Base-by-base conservation (phyloP, 225 moss, liverwort and hornwort species). In the Sphagnum tenellum region DNA sequence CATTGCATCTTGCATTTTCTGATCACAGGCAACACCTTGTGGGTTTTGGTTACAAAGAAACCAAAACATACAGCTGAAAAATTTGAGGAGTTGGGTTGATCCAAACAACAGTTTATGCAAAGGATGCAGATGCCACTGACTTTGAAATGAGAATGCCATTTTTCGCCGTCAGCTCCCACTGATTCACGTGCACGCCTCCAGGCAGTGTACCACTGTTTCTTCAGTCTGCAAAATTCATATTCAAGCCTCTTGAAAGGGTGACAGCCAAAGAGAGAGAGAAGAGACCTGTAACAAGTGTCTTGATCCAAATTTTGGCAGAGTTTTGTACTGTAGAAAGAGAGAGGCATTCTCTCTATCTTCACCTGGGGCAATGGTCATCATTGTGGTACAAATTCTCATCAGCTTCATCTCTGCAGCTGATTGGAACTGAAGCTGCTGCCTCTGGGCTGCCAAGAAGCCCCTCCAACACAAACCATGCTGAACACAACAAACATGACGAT, bases 401-500 rank as follows among this genome's bases (percentile, higher is more conserved):
- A 60, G 74, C 51, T 60, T 67, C 71, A 8, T 71, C 74, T 66
- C 83, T 73, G 58, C 82, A 78, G n/a, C 48, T 46, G 4, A 87
- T 73, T 7, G 78, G 76, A 49, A 87, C 65, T 11, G 74, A 74
- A 64, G 66, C 74, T 49, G 57, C 64, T 52, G 76, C 87, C 60
- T 78, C 78, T 9, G 74, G 48, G 61, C 76, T 78, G 50, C 78
- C 75, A 69, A 78, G 57, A 11, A 87, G 68, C 3, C 76, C 83
- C 63, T 83, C 82, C 72, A 87, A 64, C 65, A 87, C 29, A 74
- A 76, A 87, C 80, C 80, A 87, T 62, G 76, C 86, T 87, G 73
- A 66, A 29, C 29, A 29, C 29, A 29, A 29, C 29, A 29, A 29
- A 29, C 29, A 29, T 29, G 29, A 29, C 1, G 29, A 29, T 29